phyloP scores from a whole-genome alignment of 139 green algal genomes.

The Auxenochlorella pyrenoidosa region DNA sequence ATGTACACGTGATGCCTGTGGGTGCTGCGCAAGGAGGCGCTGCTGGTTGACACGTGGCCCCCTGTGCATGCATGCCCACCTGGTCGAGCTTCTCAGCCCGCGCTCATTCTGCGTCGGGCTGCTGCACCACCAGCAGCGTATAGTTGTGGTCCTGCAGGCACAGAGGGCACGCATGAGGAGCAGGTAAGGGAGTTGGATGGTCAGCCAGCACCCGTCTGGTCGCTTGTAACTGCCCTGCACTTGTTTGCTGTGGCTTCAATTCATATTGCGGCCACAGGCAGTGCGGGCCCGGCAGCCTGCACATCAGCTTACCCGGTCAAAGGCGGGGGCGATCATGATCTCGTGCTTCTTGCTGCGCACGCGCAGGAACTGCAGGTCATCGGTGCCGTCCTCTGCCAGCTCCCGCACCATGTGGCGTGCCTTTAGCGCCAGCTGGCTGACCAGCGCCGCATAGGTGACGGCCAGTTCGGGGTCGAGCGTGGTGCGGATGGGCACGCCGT shows the following conservation, averaged over 20 bases:
- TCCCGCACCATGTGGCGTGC: constrained; percentile 77
- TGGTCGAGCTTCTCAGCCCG: neutral
- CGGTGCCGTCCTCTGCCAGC: constrained; percentile 74
- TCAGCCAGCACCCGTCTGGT: neutral
- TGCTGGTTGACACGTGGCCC: neutral
- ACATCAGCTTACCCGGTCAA: constrained; percentile 53
- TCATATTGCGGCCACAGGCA: neutral
- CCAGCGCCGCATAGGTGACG: constrained; percentile 67
- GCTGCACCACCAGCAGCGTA: constrained; percentile 82
- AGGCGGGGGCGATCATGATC: constrained; percentile 90
- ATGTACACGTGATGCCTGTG: too few species aligned
- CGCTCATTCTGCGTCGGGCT: constrained; percentile 55
- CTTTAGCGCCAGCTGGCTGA: constrained; percentile 79
- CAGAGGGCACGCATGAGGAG: too few species aligned
- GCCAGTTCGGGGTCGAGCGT: constrained; percentile 87
- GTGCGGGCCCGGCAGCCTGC: neutral
- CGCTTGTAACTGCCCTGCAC: neutral
- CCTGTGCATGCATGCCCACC: neutral
- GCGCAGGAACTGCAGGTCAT: constrained; percentile 89
- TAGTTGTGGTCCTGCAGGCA: constrained; percentile 63
- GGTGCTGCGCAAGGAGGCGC: neutral
- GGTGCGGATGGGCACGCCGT: constrained; percentile 88
- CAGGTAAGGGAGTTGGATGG: too few species aligned
- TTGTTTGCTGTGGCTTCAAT: neutral
- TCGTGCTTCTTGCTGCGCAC: constrained; percentile 88